Evolutionary conservation across 306 rosid species (phyloP), one percentile per base, ranked within the genome.

Genomic region (Argentina anserina): DNA sequence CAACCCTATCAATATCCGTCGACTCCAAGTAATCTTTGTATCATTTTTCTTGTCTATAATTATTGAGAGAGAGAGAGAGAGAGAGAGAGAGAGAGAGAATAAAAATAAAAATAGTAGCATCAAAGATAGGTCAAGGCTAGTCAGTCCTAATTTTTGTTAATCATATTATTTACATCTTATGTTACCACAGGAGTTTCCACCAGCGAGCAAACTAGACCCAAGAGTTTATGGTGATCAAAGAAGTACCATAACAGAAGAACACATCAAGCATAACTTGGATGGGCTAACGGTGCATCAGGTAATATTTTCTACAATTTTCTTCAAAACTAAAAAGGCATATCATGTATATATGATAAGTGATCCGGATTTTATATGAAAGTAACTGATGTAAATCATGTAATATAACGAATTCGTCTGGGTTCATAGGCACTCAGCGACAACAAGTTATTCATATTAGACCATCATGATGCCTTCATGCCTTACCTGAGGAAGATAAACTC

Each of bases 121-220:
- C n/a, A n/a, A n/a, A n/a, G n/a, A n/a, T n/a, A n/a, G n/a, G 6
- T 15, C 34, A 33, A 33, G 34, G 34, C 34, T 33, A 33, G 34
- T 33, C 34, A n/a, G n/a, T 6, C 4, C 4, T n/a, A n/a, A n/a
- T n/a, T n/a, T n/a, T n/a, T n/a, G n/a, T n/a, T n/a, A n/a, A n/a
- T n/a, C n/a, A n/a, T n/a, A n/a, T n/a, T n/a, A n/a, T n/a, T n/a
- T n/a, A n/a, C n/a, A n/a, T 14, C 3, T 60, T 33, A 45, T 33
- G 63, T n/a, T 75, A 58, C 43, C 75, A 20, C 77, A 91, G 97
- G 88, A 81, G 60, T 91, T 86, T 72, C 97, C 96, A 23, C 90
- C 87, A 4, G 40, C 23, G 61, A 91, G 97, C 87, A 80, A 86
- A 77, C 81, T 91, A 68, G 91, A 86, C 66, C 74, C 37, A 11